Base-by-base conservation (phyloP, 805 yeast species). In the Saturnispora quitensis region DNA sequence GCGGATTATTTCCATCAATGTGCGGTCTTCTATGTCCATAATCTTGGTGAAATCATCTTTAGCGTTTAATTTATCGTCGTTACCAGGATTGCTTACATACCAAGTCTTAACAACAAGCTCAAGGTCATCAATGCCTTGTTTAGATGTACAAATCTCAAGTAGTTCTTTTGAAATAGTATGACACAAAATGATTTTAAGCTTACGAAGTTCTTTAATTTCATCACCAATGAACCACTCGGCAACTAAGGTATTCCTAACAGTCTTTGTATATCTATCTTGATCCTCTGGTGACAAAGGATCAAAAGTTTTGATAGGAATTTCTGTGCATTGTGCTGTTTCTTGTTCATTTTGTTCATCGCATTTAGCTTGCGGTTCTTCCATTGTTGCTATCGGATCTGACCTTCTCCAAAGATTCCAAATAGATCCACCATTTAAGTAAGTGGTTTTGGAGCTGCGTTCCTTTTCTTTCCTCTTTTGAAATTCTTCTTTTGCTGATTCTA, bases 1-100 rank as follows among this genome's bases (percentile, higher is more conserved):
- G 38, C 60, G 54, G 15, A 57, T 48, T 9, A 63, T 51, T 38
- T 58, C 60, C 3, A 54, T 33, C 12, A 54, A 55, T 13, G 56
- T 52, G 36, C 50, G 47, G 38, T 58, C 59, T 24, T 54, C 56
- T 34, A 56, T 34, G 35, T 56, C 58, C 43, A 47, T 27, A 2
- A n/a, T 25, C 24, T 33, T 28, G 20, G n/a, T 24, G 3, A 31
- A 12, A 27, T 13, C 44, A 24, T 43, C 27, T 8, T 46, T 17
- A 6, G 7, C 18, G 7, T 44, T 28, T 2, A 8, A n/a, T 20
- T 40, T 13, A 6, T 28, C 40, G 12, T n/a, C 33, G 5, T 45
- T 18, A 5, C 8, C n/a, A 4, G n/a, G 3, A 8, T 22, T 13
- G 6, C 10, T 18, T 7, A 33, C 18, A 33, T 40, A 33, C 34